Evolutionary conservation across 331 rosid species (phyloP).

Genomic region (Telfairia occidentalis): DNA sequence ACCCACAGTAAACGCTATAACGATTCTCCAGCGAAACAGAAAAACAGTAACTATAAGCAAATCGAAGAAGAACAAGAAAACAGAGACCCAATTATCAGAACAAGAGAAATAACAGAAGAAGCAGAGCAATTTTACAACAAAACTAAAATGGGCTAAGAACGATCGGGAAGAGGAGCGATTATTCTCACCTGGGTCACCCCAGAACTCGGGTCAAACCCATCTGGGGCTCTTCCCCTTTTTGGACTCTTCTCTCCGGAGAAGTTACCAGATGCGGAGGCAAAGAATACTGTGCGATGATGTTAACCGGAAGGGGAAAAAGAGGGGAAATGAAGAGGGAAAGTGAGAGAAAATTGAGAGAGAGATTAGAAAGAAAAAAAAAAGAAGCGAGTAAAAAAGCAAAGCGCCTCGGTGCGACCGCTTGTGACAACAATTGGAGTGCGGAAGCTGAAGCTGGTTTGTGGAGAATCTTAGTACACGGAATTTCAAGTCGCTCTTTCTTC

Average conservation of each 20-base stretch:
- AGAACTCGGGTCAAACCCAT: conserved; percentile 20
- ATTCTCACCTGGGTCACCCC: conserved; percentile 30
- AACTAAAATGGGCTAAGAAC: neutral
- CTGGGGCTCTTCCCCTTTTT: conserved; percentile 23
- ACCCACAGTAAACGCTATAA: neutral
- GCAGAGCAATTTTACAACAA: neutral
- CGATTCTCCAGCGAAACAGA: neutral
- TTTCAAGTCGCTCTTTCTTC: neutral
- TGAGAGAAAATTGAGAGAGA: neutral
- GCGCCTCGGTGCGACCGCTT: conserved; percentile 3
- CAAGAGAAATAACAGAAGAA: neutral
- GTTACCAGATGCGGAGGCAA: conserved; percentile 30
- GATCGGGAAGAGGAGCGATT: neutral
- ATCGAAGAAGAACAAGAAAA: conserved; percentile 1
- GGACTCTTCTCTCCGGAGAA: conserved; percentile 6
- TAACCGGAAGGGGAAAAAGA: neutral
- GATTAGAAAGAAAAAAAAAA: neutral
- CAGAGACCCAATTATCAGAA: neutral
- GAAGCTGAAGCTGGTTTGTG: conserved; percentile 7
- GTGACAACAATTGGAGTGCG: conserved; percentile 8
- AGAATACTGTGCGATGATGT: conserved; percentile 13
- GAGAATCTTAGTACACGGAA: conserved; percentile 14
- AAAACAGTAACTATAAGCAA: neutral
- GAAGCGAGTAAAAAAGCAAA: neutral
- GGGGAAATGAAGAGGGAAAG: neutral